Base-by-base conservation (phyloP, 164 flowering plant genomes). In the Macadamia integrifolia region DNA sequence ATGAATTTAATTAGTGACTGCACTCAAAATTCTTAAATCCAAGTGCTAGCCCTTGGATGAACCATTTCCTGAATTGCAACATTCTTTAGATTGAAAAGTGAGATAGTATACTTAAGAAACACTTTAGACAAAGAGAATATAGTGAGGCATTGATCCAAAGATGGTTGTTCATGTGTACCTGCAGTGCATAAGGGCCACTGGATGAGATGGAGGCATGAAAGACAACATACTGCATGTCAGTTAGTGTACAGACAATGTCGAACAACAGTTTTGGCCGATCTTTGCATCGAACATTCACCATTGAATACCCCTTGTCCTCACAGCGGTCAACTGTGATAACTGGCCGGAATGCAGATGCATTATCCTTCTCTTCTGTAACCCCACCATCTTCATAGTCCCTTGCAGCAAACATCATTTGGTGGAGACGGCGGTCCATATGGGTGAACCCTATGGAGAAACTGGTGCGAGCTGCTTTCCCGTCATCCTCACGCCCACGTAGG, bases 221-320 rank as follows among this genome's bases (percentile, higher is more conserved):
- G 75, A 92, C 98, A 40, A 86, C 88, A 75, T 92, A 89, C 60
- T 92, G 86, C 98, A 92, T 92, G 65, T 92, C 96, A 2, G 96
- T 92, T 13, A 90, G 89, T 1, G 96, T 92, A 77, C 96, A 92
- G 17, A 92, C 98, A 12, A 84, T 88, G 72, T 92, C 96, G 71
- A 92, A 90, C 81, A 92, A 60, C 58, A 92, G 78, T 64, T 92
- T 92, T 3, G 94, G 79, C 18, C 98, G 82, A 67, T 92, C 96
- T 52, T 82, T 87, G 80, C 92, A 88, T 55, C 73, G 73, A 32
- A 90, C 88, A 65, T 69, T 90, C 17, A 92, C 89, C 66, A 90
- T 91, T 0, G 85, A 83, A 76, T 92, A 92, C 23, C 86, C 95
- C 66, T 87, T 89, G 29, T 92, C 97, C 73, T 76, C 84, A 43